Conservation (phyloP, 2,329 filamentous ascomycete genomes). For the Fusarium domesticum region DNA sequence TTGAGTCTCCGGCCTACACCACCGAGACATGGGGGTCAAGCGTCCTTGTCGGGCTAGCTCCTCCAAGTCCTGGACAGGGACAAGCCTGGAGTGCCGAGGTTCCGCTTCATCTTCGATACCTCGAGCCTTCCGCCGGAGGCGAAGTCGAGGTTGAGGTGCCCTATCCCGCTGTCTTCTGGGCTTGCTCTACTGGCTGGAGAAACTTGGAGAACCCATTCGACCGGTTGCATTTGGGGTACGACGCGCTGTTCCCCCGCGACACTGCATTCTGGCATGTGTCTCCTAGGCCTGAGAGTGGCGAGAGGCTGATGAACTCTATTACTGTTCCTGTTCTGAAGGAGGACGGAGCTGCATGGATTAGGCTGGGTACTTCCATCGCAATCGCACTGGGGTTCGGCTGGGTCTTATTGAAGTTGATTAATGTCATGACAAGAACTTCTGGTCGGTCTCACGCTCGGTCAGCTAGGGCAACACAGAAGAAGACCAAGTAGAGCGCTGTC, state of each 20-base stretch:
- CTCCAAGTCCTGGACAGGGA: slow-evolving; percentile 36
- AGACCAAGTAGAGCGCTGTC: slow-evolving; percentile 18
- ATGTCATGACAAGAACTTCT: slow-evolving; percentile 6
- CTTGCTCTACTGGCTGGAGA: slow-evolving; percentile 67
- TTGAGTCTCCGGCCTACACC: slow-evolving; percentile 86
- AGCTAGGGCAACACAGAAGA: slow-evolving; percentile 13
- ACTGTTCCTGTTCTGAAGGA: slow-evolving; percentile 64
- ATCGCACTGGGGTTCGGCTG: slow-evolving; percentile 66
- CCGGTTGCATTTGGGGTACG: slow-evolving; percentile 78
- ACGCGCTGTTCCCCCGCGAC: slow-evolving; percentile 69
- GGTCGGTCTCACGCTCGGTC: background rate
- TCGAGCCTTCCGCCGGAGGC: slow-evolving; percentile 59
- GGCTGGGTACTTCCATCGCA: slow-evolving; percentile 54
- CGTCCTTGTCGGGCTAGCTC: slow-evolving; percentile 70
- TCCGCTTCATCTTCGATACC: slow-evolving; percentile 82
- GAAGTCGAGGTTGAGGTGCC: slow-evolving; percentile 60
- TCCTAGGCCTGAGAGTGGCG: slow-evolving; percentile 42
- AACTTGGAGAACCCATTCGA: slow-evolving; percentile 83
- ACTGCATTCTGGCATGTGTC: slow-evolving; percentile 82
- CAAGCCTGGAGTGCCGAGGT: slow-evolving; percentile 63
- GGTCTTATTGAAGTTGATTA: slow-evolving; percentile 59
- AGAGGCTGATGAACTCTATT: slow-evolving; percentile 51
- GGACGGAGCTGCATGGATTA: slow-evolving; percentile 46
- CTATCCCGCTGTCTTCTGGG: slow-evolving; percentile 87
- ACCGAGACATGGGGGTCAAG: slow-evolving; percentile 75